These are phyloP conservation scores for Elongisporangium anandrum DNA, from an alignment of 352 stramenopile species.

Conservation along the genomic window DNA sequence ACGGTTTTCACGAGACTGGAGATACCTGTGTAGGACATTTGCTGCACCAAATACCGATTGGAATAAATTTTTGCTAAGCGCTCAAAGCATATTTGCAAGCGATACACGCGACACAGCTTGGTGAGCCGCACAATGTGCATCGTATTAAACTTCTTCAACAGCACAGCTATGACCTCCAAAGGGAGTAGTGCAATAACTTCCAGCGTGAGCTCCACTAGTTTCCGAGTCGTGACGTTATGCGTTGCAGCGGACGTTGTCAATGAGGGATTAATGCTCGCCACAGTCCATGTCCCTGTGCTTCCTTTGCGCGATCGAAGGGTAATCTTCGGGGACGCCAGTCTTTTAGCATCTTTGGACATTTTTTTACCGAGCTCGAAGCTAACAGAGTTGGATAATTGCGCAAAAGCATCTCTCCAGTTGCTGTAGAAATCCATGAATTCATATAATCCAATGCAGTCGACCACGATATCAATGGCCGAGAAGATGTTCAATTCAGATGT, in stretches of 20 bases:
- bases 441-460: slow-evolving; percentile 36
- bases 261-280: slow-evolving; percentile 27
- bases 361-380: slow-evolving; percentile 52
- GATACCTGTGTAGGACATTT: slow-evolving; percentile 55
- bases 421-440: slow-evolving; percentile 42
- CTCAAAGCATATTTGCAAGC: slow-evolving; percentile 27
- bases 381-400: slow-evolving; percentile 27
- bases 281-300: slow-evolving; percentile 33
- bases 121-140: slow-evolving; percentile 54
- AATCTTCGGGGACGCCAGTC: slow-evolving; percentile 24
- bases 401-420: slow-evolving; percentile 29
- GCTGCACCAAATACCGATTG: slow-evolving; percentile 33
- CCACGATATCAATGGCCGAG: slow-evolving; percentile 25
- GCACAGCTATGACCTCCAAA: slow-evolving; percentile 42
- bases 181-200: slow-evolving; percentile 50
- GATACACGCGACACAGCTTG: slow-evolving; percentile 59
- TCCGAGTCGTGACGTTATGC: slow-evolving; percentile 4
- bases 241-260: slow-evolving; percentile 10
- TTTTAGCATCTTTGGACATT: slow-evolving; percentile 24
- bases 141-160: slow-evolving; percentile 32
- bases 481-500: slow-evolving; percentile 39
- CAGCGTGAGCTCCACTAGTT: slow-evolving; percentile 36
- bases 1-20: slow-evolving; percentile 43
- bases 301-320: slow-evolving; percentile 20
- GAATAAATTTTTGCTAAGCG: slow-evolving; percentile 50